Evolutionary conservation across 2,329 filamentous ascomycete genomes (phyloP).

Genomic region (Ceratocystis papillata): DNA sequence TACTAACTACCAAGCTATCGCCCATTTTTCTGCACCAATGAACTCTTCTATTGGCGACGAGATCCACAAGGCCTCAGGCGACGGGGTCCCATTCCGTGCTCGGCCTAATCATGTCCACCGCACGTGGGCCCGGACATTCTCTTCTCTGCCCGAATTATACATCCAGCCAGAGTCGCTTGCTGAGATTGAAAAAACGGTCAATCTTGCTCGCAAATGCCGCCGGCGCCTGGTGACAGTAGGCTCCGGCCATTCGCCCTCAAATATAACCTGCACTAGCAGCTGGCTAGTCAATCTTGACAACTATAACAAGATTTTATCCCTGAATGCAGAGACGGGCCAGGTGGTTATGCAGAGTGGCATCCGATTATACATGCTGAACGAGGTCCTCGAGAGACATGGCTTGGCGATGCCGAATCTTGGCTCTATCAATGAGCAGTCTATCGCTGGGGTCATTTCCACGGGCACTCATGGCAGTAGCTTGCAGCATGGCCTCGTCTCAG

Average conservation of each 20-base stretch:
- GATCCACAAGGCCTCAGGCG: slow-evolving; percentile 22
- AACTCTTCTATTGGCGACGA: slow-evolving; percentile 18
- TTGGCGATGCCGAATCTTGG: slow-evolving; percentile 85
- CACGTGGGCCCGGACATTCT: slow-evolving; percentile 92
- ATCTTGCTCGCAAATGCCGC: slow-evolving; percentile 67
- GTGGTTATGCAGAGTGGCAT: slow-evolving; percentile 84
- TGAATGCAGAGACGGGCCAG: slow-evolving; percentile 54
- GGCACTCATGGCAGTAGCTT: slow-evolving; percentile 87
- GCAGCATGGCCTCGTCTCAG: slow-evolving; percentile 70
- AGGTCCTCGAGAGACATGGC: slow-evolving; percentile 60
- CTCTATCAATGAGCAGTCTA: slow-evolving; percentile 88
- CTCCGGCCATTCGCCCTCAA: slow-evolving; percentile 82
- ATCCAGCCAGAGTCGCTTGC: slow-evolving; percentile 67
- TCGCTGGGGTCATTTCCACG: slow-evolving; percentile 84
- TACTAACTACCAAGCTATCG: not conserved
- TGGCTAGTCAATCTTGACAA: slow-evolving; percentile 93
- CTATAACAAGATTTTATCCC: slow-evolving; percentile 58
- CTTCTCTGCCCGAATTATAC: slow-evolving; percentile 80
- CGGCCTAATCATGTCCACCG: slow-evolving; percentile 62
- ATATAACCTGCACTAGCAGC: slow-evolving; percentile 81
- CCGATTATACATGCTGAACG: slow-evolving; percentile 61
- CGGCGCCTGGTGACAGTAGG: slow-evolving; percentile 78
- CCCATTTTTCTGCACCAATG: slow-evolving; percentile 5
- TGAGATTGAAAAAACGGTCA: slow-evolving; percentile 76
- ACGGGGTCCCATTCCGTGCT: slow-evolving; percentile 60